These are phyloP conservation scores for Blastobotrys persicus DNA, from an alignment of 1,139 yeast species.

Conservation along the genomic window DNA sequence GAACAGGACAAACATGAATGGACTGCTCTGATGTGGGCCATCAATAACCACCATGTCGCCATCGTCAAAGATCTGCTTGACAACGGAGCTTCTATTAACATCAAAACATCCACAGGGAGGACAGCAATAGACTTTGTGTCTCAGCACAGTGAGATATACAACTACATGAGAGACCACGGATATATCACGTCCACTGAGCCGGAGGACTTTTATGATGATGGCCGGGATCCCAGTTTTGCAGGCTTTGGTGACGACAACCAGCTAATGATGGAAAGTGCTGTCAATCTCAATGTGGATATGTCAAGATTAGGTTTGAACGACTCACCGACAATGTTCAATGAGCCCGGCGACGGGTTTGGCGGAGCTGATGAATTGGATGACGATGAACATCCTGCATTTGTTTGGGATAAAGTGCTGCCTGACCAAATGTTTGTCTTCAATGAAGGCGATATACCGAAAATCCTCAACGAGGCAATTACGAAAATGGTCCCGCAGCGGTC, in stretches of 20 bases:
- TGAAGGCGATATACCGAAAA: slow-evolving; percentile 39
- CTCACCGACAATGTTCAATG: slow-evolving; percentile 5
- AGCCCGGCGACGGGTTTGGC: slow-evolving; percentile 10
- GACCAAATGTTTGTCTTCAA: slow-evolving; percentile 43
- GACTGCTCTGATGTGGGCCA: slow-evolving; percentile 50
- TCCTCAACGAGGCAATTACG: slow-evolving; percentile 40
- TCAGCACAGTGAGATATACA: slow-evolving; percentile 34
- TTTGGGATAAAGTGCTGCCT: slow-evolving; percentile 42
- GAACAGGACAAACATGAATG: slow-evolving; percentile 41
- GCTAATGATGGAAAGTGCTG: slow-evolving; percentile 32
- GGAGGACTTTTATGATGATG: slow-evolving; percentile 36
- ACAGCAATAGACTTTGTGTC: slow-evolving; percentile 40
- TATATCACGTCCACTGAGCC: slow-evolving; percentile 24
- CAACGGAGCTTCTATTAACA: slow-evolving; percentile 36
- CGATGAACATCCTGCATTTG: slow-evolving; percentile 29
- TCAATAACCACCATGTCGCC: slow-evolving; percentile 39
- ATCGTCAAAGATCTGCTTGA: slow-evolving; percentile 39
- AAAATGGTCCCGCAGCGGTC: slow-evolving; percentile 41
- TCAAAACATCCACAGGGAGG: slow-evolving; percentile 37
- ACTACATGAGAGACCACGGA: slow-evolving; percentile 32
- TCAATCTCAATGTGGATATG: slow-evolving; percentile 36
- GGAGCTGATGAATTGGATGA: slow-evolving; percentile 21
- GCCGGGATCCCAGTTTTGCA: slow-evolving; percentile 21
- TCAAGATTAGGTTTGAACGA: slow-evolving; percentile 24
- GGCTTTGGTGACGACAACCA: slow-evolving; percentile 30